Evolutionary conservation across 2,329 filamentous ascomycete species (phyloP).

Genomic region (Botrytis porri): DNA sequence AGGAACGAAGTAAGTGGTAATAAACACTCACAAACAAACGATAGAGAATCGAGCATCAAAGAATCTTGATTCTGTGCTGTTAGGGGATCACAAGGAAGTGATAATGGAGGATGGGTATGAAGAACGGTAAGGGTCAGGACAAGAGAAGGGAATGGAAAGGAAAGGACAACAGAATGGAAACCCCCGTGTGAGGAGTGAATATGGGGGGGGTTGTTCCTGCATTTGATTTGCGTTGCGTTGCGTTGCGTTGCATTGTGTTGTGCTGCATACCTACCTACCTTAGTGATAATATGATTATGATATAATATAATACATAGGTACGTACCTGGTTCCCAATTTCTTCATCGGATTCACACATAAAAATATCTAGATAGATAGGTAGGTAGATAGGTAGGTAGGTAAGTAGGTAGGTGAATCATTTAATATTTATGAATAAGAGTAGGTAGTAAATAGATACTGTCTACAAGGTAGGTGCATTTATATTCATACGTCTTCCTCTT

Average conservation of each 20-base stretch:
- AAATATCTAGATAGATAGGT: neutral
- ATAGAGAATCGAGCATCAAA: neutral
- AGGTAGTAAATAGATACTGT: neutral
- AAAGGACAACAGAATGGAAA: neutral
- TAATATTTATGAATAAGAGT: neutral
- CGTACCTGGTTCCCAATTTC: neutral
- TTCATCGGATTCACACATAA: neutral
- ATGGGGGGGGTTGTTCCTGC: neutral
- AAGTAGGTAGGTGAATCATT: neutral
- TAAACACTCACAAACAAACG: neutral
- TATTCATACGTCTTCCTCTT: neutral
- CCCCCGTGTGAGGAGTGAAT: neutral
- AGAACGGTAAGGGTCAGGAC: neutral
- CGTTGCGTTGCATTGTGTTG: neutral
- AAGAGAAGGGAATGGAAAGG: neutral
- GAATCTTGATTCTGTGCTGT: neutral
- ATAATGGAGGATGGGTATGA: neutral
- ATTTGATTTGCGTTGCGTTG: neutral
- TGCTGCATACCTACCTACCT: neutral
- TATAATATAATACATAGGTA: neutral
- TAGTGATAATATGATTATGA: neutral
- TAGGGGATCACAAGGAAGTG: neutral
- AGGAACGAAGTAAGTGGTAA: neutral
- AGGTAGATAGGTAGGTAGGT: neutral
- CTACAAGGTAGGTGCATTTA: neutral